Evolutionary conservation across 2,329 filamentous ascomycete species (phyloP).

Genomic region (Fusarium musae): DNA sequence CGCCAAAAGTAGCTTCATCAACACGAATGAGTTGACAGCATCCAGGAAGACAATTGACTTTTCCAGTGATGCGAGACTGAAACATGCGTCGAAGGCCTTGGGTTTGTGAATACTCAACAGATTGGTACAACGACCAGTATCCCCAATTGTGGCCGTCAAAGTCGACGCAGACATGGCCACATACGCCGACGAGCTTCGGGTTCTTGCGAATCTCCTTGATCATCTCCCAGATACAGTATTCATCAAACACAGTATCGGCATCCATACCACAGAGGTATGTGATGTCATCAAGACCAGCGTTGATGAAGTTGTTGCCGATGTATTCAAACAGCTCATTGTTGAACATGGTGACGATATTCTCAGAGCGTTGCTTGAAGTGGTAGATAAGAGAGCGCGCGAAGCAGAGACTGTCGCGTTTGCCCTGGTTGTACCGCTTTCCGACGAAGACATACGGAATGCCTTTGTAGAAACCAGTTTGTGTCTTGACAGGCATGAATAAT

Average conservation of each 20-base stretch:
- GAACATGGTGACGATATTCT: constrained; percentile 58
- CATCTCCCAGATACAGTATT: constrained; percentile 57
- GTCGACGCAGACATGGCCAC: constrained; percentile 60
- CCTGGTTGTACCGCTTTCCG: constrained; percentile 61
- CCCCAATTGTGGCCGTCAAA: constrained; percentile 56
- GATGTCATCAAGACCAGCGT: constrained; percentile 52
- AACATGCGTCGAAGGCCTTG: constrained; percentile 60
- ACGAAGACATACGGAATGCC: constrained; percentile 60
- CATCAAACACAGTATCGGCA: constrained; percentile 59
- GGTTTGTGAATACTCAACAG: constrained; percentile 60
- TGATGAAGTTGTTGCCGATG: constrained; percentile 52
- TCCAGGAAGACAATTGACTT: constrained; percentile 60
- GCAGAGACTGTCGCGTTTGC: constrained; percentile 61
- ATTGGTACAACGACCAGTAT: constrained; percentile 59
- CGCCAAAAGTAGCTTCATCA: constrained; percentile 60
- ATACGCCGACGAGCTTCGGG: constrained; percentile 58
- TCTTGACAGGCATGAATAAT: constrained; percentile 57
- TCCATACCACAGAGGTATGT: constrained; percentile 61
- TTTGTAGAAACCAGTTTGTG: constrained; percentile 57
- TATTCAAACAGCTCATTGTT: constrained; percentile 56
- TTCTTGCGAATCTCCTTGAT: constrained; percentile 56
- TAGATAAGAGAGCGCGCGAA: constrained; percentile 61
- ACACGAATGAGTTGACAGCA: constrained; percentile 63
- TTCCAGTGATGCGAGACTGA: constrained; percentile 60
- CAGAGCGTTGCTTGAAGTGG: constrained; percentile 58